phyloP scores from a whole-genome alignment of 257 asterid genomes.

The Schizonepeta tenuifolia region DNA sequence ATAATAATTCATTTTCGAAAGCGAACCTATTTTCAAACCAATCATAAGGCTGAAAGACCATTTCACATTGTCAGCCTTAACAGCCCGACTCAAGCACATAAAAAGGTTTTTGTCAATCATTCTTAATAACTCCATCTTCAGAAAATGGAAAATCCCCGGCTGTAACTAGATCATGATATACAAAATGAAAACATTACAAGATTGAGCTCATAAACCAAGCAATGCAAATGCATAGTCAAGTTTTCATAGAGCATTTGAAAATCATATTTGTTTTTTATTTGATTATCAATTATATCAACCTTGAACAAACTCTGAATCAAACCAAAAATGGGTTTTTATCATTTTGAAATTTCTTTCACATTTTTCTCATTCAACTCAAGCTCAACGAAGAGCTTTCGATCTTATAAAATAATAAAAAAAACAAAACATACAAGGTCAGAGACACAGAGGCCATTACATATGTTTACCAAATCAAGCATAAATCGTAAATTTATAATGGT shows the following conservation, averaged over 20 bases:
- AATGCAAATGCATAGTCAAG: neutral
- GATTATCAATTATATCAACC: neutral
- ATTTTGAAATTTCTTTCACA: neutral
- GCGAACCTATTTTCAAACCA: neutral
- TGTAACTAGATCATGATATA: neutral
- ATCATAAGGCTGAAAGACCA: neutral
- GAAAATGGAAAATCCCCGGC: neutral
- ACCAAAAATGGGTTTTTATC: neutral
- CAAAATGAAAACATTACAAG: neutral
- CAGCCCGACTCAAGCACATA: constrained; percentile 12
- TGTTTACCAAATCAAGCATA: neutral
- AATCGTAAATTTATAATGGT: no score
- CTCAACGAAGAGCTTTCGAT: neutral
- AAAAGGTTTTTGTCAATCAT: neutral
- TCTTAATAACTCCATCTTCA: neutral
- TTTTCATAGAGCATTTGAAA: neutral
- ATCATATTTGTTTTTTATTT: neutral
- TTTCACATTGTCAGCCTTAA: neutral
- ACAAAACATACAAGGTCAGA: neutral
- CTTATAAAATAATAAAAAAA: neutral
- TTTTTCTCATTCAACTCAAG: neutral
- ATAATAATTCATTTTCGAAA: neutral
- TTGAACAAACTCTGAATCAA: neutral
- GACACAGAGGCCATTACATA: neutral
- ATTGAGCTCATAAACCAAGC: neutral